Percentiles rank a stretch among this genome's conserved stretches.
These are phyloP conservation scores for Pythium sp. DNA, from an alignment of 352 stramenopile genomes.

Conservation along the genomic window DNA sequence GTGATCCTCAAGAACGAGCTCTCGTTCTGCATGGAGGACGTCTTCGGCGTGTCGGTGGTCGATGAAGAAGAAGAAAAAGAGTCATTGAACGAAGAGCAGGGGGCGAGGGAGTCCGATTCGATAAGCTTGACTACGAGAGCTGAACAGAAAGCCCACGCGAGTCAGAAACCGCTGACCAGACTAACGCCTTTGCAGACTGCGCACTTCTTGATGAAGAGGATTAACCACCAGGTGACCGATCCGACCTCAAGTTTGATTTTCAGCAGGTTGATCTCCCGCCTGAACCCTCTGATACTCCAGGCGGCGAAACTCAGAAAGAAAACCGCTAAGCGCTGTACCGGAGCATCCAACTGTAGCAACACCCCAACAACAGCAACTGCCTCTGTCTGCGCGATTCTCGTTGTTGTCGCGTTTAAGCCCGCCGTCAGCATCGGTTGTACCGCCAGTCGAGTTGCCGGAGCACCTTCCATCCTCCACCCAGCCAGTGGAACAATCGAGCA, in stretches of 20 bases:
- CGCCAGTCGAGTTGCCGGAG: background rate
- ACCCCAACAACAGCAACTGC: background rate
- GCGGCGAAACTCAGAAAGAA: too few relatives aligned
- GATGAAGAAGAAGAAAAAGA: background rate
- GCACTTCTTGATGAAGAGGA: slow-evolving; percentile 3
- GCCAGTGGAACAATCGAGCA: background rate
- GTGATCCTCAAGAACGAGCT: slow-evolving; percentile 35
- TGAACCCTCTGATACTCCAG: background rate
- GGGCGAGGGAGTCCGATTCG: background rate
- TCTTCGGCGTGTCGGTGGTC: background rate
- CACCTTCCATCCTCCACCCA: background rate
- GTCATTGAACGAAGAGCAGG: background rate
- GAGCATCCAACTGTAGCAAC: background rate
- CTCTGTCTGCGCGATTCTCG: background rate
- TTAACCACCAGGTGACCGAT: background rate
- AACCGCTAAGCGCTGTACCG: background rate
- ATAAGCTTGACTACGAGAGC: background rate
- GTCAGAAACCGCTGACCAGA: background rate
- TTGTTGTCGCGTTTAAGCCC: background rate
- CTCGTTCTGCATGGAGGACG: slow-evolving; percentile 4
- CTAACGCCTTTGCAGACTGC: background rate
- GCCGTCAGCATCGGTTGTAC: background rate
- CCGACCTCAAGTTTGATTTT: slow-evolving; percentile 10
- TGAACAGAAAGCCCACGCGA: background rate
- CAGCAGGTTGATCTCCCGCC: background rate